Conservation (phyloP, 768 basidiomycete genomes). For the Psilocybe azurescens region DNA sequence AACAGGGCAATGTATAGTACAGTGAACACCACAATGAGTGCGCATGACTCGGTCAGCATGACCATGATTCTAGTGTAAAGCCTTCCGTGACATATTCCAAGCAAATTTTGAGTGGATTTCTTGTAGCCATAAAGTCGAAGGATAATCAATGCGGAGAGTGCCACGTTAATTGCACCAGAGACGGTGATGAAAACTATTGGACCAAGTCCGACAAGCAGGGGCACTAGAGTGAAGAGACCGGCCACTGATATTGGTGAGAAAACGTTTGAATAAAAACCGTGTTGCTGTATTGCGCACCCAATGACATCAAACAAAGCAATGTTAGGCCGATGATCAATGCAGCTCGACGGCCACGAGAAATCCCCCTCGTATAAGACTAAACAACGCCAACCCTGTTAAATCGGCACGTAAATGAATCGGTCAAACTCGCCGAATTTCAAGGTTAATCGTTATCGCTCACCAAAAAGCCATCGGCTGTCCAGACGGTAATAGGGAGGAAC, state of each 20-base stretch:
- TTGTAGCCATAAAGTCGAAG: constrained; percentile 12
- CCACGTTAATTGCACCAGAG: constrained; percentile 9
- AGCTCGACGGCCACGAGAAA: not conserved
- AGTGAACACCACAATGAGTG: constrained; percentile 2
- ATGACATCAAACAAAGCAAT: not conserved
- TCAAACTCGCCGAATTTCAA: not conserved
- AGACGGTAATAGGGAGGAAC: not conserved
- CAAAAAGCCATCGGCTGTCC: constrained; percentile 7
- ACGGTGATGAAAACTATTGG: constrained; percentile 6
- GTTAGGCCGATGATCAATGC: not conserved
- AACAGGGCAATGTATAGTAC: not conserved
- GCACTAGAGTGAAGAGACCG: not conserved
- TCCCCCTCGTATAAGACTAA: constrained; percentile 2
- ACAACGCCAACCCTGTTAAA: constrained; percentile 4
- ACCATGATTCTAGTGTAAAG: constrained; percentile 17
- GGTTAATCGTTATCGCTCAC: not conserved
- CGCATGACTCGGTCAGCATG: constrained; percentile 18
- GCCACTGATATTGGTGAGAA: not conserved
- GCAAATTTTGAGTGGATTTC: not conserved
- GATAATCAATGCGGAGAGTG: constrained; percentile 11
- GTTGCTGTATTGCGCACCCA: not conserved
- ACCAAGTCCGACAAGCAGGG: not conserved
- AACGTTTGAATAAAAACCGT: not conserved
- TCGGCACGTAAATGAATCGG: not conserved
- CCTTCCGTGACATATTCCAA: constrained; percentile 3